phyloP scores from a whole-genome alignment of 2,329 filamentous ascomycete genomes.

The Penicillium hesseltinei region DNA sequence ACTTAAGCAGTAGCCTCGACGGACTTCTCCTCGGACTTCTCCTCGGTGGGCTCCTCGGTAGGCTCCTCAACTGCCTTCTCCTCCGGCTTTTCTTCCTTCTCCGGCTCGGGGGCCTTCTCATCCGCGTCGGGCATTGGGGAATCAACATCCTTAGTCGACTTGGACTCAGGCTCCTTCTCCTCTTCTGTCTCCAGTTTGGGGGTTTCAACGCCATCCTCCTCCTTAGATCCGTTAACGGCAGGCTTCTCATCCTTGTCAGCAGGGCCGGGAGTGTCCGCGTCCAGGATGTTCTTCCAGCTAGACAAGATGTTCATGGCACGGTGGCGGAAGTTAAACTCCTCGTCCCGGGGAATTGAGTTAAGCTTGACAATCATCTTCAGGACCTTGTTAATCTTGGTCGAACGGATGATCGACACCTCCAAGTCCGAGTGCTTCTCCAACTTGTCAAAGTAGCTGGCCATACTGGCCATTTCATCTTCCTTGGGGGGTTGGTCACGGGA shows the following conservation, averaged over 20 bases:
- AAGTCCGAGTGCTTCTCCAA: slow-evolving; percentile 78
- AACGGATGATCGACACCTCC: slow-evolving; percentile 82
- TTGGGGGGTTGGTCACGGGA: slow-evolving; percentile 81
- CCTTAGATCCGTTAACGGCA: slow-evolving; percentile 45
- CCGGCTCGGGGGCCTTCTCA: slow-evolving; percentile 29
- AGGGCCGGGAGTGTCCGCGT: slow-evolving; percentile 52
- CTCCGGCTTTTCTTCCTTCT: slow-evolving; percentile 31
- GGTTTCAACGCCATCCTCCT: slow-evolving; percentile 34
- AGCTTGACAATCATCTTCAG: slow-evolving; percentile 92
- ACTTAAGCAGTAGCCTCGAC: slow-evolving; percentile 28
- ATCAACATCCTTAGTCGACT: slow-evolving; percentile 34
- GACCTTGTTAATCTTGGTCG: slow-evolving; percentile 98
- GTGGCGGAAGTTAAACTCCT: slow-evolving; percentile 83
- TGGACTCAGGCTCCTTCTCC: slow-evolving; percentile 37
- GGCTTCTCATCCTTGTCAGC: slow-evolving; percentile 47
- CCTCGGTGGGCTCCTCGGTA: slow-evolving; percentile 27
- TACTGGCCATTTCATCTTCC: slow-evolving; percentile 59
- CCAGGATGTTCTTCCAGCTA: slow-evolving; percentile 85
- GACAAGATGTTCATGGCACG: slow-evolving; percentile 77
- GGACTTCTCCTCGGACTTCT: slow-evolving; percentile 27
- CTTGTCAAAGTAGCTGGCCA: slow-evolving; percentile 56
- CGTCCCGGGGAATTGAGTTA: slow-evolving; percentile 78
- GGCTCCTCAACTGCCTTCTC: slow-evolving; percentile 29
- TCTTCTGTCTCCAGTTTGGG: slow-evolving; percentile 32
- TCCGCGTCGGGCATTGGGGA: slow-evolving; percentile 42